Base-by-base conservation (phyloP, 1,139 yeast genomes). In the Pichia sp. region DNA sequence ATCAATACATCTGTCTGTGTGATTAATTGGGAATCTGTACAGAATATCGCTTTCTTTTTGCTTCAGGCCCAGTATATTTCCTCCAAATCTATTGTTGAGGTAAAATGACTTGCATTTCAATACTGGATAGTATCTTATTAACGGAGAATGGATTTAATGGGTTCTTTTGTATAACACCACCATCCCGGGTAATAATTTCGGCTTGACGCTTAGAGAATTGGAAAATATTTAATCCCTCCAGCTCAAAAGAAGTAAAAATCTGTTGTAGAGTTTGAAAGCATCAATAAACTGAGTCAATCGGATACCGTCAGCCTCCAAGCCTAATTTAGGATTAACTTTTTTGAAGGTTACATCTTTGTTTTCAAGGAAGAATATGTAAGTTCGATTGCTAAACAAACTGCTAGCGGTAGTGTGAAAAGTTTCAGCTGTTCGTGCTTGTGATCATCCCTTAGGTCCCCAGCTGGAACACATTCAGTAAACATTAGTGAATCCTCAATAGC, bases 141-240 rank as follows among this genome's bases (percentile, higher is more conserved):
- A 65, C 13, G 91, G 91, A 63, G 93, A 54, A 75, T 74, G 47
- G 78, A 75, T 21, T 78, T 75, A 30, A 83, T 80, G 2, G 87
- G 81, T 56, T 85, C 75, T 34, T 61, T 61, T 65, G 88, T 79
- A 56, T 82, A 48, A 82, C 73, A 25, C 83, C 80, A 19, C 88
- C 89, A 44, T 70, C 73, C 7, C 66, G 62, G 49, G 70, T 67
- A 3, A 89, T 74, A 58, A 75, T 78, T 3, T 66, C 64, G 1
- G 89, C 90, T 69, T 85, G 91, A 48, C 82, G 87, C 41, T 70
- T 76, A 0, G 87, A 84, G 13, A 87, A 77, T 66, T 85, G 91
- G 42, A 79, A 67, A 5, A 83, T 89, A 53, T 78, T 76, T 58
- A 82, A 73, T 2, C 80, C 79, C 48, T 76, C 78, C 52, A 84